Evolutionary conservation across 164 flowering plant genomes (phyloP).

Genomic region (Magnolia officinalis): DNA sequence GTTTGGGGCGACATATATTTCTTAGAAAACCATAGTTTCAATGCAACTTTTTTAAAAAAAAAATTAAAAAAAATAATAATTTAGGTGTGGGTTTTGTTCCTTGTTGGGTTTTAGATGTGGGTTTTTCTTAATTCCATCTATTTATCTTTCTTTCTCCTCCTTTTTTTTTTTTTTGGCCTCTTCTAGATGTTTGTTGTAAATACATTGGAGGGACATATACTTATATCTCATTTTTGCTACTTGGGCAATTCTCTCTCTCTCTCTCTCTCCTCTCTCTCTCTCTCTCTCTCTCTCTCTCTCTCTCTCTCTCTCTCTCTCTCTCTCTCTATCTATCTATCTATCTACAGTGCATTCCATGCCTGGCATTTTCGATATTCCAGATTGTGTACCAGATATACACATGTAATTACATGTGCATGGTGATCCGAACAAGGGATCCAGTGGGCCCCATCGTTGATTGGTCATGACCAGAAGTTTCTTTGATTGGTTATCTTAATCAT

Average conservation of each 20-base stretch:
- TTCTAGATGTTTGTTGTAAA: not conserved
- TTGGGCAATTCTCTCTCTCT: not conserved
- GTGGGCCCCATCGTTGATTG: no score
- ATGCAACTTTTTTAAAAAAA: no score
- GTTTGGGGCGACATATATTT: conserved; percentile 24
- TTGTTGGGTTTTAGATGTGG: not conserved
- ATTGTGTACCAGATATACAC: no score
- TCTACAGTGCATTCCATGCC: not conserved
- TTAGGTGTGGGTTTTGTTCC: not conserved
- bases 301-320: not conserved
- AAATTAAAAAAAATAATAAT: no score
- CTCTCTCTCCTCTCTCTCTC: not conserved
- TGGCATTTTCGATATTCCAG: no score
- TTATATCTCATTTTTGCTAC: conserved; percentile 1
- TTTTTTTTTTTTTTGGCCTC: not conserved
- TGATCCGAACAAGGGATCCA: no score
- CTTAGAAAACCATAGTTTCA: not conserved
- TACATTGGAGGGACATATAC: not conserved
- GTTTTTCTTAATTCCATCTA: not conserved
- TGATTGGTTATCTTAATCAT: not conserved
- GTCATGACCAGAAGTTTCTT: no score
- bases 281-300: not conserved
- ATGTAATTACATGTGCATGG: no score
- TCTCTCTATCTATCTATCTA: not conserved
- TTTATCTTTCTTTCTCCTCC: not conserved